A percentile compares a stretch with the other conserved stretches of the same genome.
Conservation (phyloP, 2,329 filamentous ascomycete species). For the Pseudocercospora vitis region DNA sequence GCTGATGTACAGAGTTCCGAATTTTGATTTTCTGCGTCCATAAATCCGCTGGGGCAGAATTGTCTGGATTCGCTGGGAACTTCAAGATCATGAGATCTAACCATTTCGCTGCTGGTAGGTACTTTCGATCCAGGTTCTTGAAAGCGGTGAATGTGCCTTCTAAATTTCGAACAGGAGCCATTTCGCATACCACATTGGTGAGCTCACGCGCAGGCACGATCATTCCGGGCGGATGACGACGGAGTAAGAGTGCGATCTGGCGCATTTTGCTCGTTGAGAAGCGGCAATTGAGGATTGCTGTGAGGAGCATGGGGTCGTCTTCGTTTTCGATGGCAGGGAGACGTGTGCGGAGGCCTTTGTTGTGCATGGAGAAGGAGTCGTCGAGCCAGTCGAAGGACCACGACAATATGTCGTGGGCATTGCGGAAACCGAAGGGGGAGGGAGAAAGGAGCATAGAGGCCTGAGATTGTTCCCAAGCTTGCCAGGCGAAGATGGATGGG, state of each 20-base stretch:
- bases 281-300: slow-evolving; percentile 26
- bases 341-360: slow-evolving; percentile 26
- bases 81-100: slow-evolving; percentile 23
- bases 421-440: slow-evolving; percentile 23
- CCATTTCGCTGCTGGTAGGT: slow-evolving; percentile 21
- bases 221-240: slow-evolving; percentile 20
- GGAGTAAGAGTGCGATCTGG: slow-evolving; percentile 21
- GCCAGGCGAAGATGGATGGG: slow-evolving; percentile 29
- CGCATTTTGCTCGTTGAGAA: slow-evolving; percentile 14
- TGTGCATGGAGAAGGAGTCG: slow-evolving; percentile 24
- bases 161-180: slow-evolving; percentile 17
- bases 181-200: slow-evolving; percentile 24
- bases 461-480: slow-evolving; percentile 25
- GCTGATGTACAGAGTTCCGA: slow-evolving; percentile 15
- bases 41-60: slow-evolving; percentile 13
- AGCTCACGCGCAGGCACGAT: slow-evolving; percentile 21
- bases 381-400: slow-evolving; percentile 27
- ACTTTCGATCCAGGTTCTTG: slow-evolving; percentile 21
- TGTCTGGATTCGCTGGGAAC: slow-evolving; percentile 12
- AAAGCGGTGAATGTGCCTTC: slow-evolving; percentile 20
- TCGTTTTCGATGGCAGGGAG: slow-evolving; percentile 19
- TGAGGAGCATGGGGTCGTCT: slow-evolving; percentile 16
- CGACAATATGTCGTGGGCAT: slow-evolving; percentile 23
- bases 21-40: slow-evolving; percentile 27
- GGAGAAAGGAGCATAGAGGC: slow-evolving; percentile 22